These are phyloP conservation scores for Ceratocystis eucalypticola DNA, from an alignment of 2,329 filamentous ascomycete species.

Conservation along the genomic window DNA sequence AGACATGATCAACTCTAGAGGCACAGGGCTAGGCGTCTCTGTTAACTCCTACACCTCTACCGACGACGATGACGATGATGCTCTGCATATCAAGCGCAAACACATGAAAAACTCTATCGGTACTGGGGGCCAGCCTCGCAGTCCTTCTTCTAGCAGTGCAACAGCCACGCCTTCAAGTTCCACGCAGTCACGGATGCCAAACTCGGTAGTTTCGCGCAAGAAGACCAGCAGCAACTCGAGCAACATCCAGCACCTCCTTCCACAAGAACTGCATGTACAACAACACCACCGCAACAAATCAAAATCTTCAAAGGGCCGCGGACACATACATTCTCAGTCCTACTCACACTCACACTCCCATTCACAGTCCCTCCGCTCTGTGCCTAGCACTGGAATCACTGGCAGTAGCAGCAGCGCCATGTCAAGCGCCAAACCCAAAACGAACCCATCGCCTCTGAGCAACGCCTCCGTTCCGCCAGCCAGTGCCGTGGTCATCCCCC, in stretches of 20 bases:
- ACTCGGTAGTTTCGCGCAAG: constrained; percentile 31
- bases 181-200: constrained; percentile 31
- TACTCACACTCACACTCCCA: constrained; percentile 1
- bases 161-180: constrained; percentile 28
- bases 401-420: not conserved
- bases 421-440: constrained; percentile 6
- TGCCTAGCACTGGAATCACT: not conserved
- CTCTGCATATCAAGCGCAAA: constrained; percentile 41
- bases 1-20: not conserved
- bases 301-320: not conserved
- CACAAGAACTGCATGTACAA: not conserved
- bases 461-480: constrained; percentile 13
- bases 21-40: constrained; percentile 25
- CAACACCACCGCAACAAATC: constrained; percentile 2
- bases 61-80: constrained; percentile 77
- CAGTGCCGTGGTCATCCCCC: constrained; percentile 22
- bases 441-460: constrained; percentile 10
- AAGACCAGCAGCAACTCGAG: constrained; percentile 29
- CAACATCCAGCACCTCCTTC: not conserved
- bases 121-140: not conserved
- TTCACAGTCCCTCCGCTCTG: constrained; percentile 1
- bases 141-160: constrained; percentile 12
- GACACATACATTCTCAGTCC: not conserved
- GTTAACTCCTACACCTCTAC: constrained; percentile 50
- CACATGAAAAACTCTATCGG: not conserved